Evolutionary conservation across 2,329 filamentous ascomycete genomes (phyloP).

Genomic region (Metarhizium guizhouense): DNA sequence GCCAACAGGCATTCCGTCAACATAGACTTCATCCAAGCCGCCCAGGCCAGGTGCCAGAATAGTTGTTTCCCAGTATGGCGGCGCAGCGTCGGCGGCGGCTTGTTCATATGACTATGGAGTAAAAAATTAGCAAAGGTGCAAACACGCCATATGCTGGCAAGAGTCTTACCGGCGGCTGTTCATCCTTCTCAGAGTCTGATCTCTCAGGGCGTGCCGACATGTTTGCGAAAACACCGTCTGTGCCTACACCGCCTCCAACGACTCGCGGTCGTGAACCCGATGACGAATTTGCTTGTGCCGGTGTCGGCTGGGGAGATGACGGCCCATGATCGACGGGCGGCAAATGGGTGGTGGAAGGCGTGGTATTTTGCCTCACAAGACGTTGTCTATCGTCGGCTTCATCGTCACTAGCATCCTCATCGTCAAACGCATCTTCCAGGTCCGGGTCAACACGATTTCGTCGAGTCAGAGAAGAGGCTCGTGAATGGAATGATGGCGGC

Average conservation of each 20-base stretch:
- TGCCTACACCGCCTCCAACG: constrained; percentile 66
- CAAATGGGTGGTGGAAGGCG: constrained; percentile 11
- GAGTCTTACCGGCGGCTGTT: constrained; percentile 80
- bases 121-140: constrained; percentile 22
- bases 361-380: constrained; percentile 61
- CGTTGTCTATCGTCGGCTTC: constrained; percentile 74
- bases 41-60: constrained; percentile 88
- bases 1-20: constrained; percentile 89
- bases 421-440: constrained; percentile 91
- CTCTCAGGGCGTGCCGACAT: constrained; percentile 81
- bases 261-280: constrained; percentile 37
- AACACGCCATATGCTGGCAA: background rate
- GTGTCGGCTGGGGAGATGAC: constrained; percentile 10
- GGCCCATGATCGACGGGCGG: background rate
- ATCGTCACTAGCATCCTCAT: constrained; percentile 67
- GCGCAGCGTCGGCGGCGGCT: constrained; percentile 89
- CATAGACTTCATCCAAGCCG: constrained; percentile 89
- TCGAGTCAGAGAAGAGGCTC: constrained; percentile 51
- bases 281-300: constrained; percentile 15
- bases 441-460: constrained; percentile 56
- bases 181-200: constrained; percentile 71
- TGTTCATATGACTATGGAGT: constrained; percentile 80
- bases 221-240: constrained; percentile 95
- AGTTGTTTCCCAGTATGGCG: constrained; percentile 98
- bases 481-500: constrained; percentile 81